Conservation (phyloP, 1,284 basidiomycete species). For the Leccinum variabile region DNA sequence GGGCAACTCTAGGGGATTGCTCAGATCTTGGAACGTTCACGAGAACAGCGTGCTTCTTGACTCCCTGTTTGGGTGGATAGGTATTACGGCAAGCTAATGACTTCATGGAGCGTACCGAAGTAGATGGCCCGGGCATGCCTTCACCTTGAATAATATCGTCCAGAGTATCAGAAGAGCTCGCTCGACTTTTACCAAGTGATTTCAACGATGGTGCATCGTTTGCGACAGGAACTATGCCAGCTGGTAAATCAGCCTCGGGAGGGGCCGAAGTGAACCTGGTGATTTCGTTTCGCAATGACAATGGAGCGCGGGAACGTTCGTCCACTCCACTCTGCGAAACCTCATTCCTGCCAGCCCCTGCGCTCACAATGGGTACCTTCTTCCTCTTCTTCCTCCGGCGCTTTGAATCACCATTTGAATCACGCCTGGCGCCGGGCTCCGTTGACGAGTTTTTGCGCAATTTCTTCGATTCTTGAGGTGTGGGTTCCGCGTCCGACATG, state of each 20-base stretch:
- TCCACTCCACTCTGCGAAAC: conserved; percentile 6
- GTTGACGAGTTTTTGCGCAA: conserved; percentile 21
- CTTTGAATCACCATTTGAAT: conserved; percentile 41
- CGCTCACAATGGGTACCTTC: conserved; percentile 39
- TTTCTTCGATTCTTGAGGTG: conserved; percentile 24
- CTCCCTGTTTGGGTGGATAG: conserved; percentile 14
- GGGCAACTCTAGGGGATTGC: conserved; percentile 32
- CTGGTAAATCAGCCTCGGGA: conserved; percentile 15
- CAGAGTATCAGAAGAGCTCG: background rate
- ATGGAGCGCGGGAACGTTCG: conserved; percentile 21
- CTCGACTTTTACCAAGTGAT: background rate
- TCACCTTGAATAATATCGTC: conserved; percentile 1
- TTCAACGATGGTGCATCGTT: conserved; percentile 7
- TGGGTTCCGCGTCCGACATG: conserved; percentile 27
- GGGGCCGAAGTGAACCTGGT: conserved; percentile 26
- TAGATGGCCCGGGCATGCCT: conserved; percentile 5
- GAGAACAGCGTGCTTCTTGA: background rate
- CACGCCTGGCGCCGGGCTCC: conserved; percentile 31
- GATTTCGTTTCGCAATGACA: conserved; percentile 29
- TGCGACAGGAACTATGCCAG: background rate
- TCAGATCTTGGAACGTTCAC: background rate
- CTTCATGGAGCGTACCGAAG: conserved; percentile 17
- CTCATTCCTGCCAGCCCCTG: conserved; percentile 15
- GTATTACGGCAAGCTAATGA: conserved; percentile 2
- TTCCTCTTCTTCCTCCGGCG: conserved; percentile 43